Conservation (phyloP, 2,329 filamentous ascomycete genomes). For the Claviceps capensis region DNA sequence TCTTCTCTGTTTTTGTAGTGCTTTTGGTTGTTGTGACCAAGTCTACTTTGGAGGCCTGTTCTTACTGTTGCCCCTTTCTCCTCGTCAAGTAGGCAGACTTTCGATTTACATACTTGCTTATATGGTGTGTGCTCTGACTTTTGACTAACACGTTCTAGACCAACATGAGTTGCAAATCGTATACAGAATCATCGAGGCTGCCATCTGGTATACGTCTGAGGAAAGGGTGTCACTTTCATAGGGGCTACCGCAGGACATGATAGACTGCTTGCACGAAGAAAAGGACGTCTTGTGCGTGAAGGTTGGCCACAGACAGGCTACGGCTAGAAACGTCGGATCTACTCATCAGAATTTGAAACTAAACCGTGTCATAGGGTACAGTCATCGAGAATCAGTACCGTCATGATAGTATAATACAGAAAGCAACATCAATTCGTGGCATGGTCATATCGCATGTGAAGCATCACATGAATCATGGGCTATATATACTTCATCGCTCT, state of each 20-base stretch:
- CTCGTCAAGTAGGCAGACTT: neutral
- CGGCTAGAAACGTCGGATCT: too few species aligned
- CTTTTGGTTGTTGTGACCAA: neutral
- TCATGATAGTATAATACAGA: neutral
- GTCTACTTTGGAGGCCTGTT: neutral
- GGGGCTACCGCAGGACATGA: neutral
- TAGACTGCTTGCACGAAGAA: too few species aligned
- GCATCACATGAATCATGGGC: neutral
- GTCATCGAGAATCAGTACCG: neutral
- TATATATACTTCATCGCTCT: neutral
- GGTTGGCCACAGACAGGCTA: too few species aligned
- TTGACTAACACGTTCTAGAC: conserved; percentile 21
- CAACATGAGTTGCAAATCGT: conserved; percentile 54
- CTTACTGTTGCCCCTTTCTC: too few species aligned
- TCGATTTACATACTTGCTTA: too few species aligned
- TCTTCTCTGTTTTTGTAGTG: neutral
- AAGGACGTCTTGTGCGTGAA: too few species aligned
- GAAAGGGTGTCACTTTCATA: conserved; percentile 26
- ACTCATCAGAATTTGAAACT: too few species aligned
- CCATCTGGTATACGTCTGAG: conserved; percentile 50
- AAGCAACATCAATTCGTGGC: neutral
- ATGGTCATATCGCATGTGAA: neutral
- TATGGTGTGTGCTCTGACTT: too few species aligned
- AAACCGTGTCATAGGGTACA: too few species aligned
- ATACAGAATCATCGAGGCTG: conserved; percentile 57